Evolutionary conservation across 2,329 filamentous ascomycete genomes (phyloP).

Genomic region (Drechslerella stenobrocha): DNA sequence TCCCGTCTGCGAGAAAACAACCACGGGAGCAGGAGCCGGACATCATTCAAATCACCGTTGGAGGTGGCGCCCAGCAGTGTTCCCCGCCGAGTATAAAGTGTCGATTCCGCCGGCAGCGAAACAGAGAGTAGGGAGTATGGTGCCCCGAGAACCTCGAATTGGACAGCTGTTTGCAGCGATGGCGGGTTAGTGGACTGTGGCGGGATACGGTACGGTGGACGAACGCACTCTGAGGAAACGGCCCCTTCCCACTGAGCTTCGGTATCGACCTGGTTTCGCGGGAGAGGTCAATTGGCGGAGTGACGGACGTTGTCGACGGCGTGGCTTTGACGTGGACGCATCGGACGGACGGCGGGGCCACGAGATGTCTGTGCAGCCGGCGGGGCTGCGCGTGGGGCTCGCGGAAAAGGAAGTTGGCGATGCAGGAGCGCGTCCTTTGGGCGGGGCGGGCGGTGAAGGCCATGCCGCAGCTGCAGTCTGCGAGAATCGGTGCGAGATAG

Average conservation of each 20-base stretch:
- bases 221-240: constrained; percentile 52
- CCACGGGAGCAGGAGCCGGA: too few relatives aligned
- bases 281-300: constrained; percentile 51
- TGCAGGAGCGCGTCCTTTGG: constrained; percentile 42
- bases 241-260: constrained; percentile 52
- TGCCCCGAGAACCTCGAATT: constrained; percentile 88
- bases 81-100: constrained; percentile 86
- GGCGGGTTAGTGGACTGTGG: constrained; percentile 8
- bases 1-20: constrained; percentile 2
- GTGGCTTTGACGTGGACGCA: constrained; percentile 52
- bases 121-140: constrained; percentile 94
- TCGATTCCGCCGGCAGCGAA: constrained; percentile 87
- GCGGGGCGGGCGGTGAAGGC: constrained; percentile 36
- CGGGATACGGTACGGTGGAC: neutral
- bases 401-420: constrained; percentile 16
- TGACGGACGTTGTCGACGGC: constrained; percentile 51
- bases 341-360: constrained; percentile 24
- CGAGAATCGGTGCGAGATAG: neutral
- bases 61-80: constrained; percentile 75
- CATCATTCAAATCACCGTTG: constrained; percentile 87
- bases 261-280: constrained; percentile 52
- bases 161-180: constrained; percentile 68
- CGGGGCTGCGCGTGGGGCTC: constrained; percentile 16
- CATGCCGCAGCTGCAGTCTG: constrained; percentile 26
- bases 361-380: constrained; percentile 10